Evolutionary conservation across 2,329 filamentous ascomycete genomes (phyloP), one percentile per base, ranked within the genome.

Genomic region (Ophiostoma ulmi): DNA sequence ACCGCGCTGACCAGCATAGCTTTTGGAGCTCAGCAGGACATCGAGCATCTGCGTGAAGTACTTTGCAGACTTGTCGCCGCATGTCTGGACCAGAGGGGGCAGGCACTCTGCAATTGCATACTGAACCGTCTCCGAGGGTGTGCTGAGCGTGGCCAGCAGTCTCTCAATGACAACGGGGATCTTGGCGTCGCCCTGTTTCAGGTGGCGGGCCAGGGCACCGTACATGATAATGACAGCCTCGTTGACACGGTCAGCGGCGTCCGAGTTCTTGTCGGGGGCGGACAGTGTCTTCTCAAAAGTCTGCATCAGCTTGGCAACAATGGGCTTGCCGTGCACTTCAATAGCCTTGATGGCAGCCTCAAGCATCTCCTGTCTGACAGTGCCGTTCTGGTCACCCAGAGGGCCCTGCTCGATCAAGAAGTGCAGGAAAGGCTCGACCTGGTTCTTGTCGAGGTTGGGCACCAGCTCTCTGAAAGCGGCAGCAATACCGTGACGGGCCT

Each of bases 141-240:
- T 98, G 78, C 91, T 95, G 64, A 99, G 83, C 7, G 96, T 97
- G 31, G 89, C 88, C 70, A 99, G 85, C 31, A 99, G 84, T 73
- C 93, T 88, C 75, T 94, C 90, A 68, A 99, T 90, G 65, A 99
- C 95, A 71, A 91, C 89, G 0, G 94, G 93, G 67, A 98, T 88
- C 76, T 96, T 94, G 74, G 88, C 82, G 78, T 99, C 95, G n/a
- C 93, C 93, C 8, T 88, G 81, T 75, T 91, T 88, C 72, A 99
- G 82, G 82, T 99, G 95, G 69, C 92, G 89, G 63, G 94, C 95
- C 52, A 99, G 83, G 69, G 96, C 94, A 78, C 95, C 95, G 76
- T 99, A 99, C 78, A 99, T 90, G 75, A 99, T 95, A 75, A 99
- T 94, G 69, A 99, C 94, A 22, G 96, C 95, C 80, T 99, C 95